Conservation (phyloP, 2,329 filamentous ascomycete species). For the Trichoderma sp. region DNA sequence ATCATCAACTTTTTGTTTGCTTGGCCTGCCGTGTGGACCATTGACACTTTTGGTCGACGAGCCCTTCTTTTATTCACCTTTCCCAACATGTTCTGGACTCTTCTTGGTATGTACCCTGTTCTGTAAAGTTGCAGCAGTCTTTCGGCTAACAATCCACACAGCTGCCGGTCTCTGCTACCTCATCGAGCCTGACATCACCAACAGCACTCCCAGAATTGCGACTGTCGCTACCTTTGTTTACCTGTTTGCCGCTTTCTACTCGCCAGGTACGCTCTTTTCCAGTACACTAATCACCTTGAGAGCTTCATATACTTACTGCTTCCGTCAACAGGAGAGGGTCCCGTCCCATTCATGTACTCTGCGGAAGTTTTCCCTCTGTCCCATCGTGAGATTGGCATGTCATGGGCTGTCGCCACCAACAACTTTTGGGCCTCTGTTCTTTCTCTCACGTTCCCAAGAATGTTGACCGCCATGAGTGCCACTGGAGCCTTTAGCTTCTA, state of each 20-base stretch:
- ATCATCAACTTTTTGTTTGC: constrained; percentile 62
- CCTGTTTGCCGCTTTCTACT: constrained; percentile 62
- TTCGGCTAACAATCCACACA: constrained; percentile 16
- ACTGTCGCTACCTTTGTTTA: constrained; percentile 59
- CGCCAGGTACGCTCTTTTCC: constrained; percentile 34
- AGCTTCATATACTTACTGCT: neutral
- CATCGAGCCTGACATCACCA: constrained; percentile 30
- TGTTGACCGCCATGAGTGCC: constrained; percentile 32
- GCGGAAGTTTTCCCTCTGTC: constrained; percentile 65
- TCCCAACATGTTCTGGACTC: constrained; percentile 60
- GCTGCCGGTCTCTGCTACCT: constrained; percentile 36
- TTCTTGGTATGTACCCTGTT: constrained; percentile 35
- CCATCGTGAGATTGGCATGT: constrained; percentile 66
- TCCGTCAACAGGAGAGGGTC: constrained; percentile 49
- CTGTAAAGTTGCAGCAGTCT: neutral
- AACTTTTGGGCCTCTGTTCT: constrained; percentile 45
- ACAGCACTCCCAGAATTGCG: constrained; percentile 45
- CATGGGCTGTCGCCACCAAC: constrained; percentile 50
- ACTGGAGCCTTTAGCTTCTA: constrained; percentile 40
- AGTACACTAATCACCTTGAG: neutral
- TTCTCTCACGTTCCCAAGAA: constrained; percentile 53
- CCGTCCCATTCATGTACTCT: constrained; percentile 61
- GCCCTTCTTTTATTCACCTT: constrained; percentile 60
- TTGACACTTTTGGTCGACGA: constrained; percentile 62
- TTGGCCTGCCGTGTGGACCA: constrained; percentile 60